A percentile compares a stretch with the other conserved stretches of the same genome.
These are phyloP conservation scores for Cantharellus anzutake DNA, from an alignment of 768 basidiomycete genomes.

Conservation along the genomic window DNA sequence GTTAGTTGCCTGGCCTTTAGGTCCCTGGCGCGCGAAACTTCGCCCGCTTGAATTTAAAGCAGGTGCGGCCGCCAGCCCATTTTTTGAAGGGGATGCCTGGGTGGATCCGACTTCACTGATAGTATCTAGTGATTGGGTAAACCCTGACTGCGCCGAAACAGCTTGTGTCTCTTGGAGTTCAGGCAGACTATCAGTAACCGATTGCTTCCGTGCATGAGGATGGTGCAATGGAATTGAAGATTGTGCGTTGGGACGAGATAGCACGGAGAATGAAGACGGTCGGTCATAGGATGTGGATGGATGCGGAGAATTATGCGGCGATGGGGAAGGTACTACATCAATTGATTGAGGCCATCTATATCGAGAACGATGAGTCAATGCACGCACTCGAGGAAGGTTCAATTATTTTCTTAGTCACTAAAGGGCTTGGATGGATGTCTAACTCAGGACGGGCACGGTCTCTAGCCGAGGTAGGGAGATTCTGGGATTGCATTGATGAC, in stretches of 20 bases:
- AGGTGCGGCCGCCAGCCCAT: background rate
- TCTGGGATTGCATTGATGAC: too few species aligned
- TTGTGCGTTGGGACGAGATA: background rate
- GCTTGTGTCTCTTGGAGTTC: constrained; percentile 2
- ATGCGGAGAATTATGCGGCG: background rate
- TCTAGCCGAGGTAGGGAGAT: too few species aligned
- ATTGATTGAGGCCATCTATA: background rate
- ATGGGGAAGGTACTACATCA: background rate
- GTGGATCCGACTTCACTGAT: constrained; percentile 7
- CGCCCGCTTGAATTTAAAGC: background rate
- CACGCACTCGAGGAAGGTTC: background rate
- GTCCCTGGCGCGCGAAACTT: background rate
- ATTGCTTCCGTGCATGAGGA: constrained; percentile 19
- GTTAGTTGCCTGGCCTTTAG: background rate
- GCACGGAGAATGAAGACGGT: background rate
- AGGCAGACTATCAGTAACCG: constrained; percentile 5
- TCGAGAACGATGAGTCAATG: background rate
- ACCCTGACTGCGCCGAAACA: constrained; percentile 2
- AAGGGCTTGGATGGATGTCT: too few species aligned
- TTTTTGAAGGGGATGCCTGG: constrained; percentile 2
- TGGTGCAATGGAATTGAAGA: constrained; percentile 12
- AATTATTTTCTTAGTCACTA: too few species aligned
- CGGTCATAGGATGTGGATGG: background rate
- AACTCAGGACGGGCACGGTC: too few species aligned
- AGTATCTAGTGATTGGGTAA: constrained; percentile 7